These are phyloP conservation scores for Leccinellum albellum DNA, from an alignment of 768 basidiomycete species.

Conservation along the genomic window DNA sequence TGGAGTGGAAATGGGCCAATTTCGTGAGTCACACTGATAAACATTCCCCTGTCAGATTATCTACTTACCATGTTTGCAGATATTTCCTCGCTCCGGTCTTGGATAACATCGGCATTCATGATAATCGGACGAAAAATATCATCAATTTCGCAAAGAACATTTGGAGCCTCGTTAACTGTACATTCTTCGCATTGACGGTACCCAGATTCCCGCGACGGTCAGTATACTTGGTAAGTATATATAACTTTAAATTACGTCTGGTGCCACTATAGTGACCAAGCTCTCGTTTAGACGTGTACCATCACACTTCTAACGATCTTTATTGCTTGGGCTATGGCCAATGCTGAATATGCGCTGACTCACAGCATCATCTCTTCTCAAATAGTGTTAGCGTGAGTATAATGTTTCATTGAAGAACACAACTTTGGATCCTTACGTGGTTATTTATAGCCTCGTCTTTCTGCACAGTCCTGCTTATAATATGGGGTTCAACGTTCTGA, in stretches of 20 bases:
- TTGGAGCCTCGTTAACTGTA: slow-evolving; percentile 11
- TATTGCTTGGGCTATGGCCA: slow-evolving; percentile 16
- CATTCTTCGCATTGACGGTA: slow-evolving; percentile 1
- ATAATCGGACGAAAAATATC: slow-evolving; percentile 15
- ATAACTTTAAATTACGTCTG: background rate
- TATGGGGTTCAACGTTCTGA: slow-evolving; percentile 5
- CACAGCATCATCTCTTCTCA: slow-evolving; percentile 2
- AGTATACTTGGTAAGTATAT: slow-evolving; percentile 12
- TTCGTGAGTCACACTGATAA: background rate
- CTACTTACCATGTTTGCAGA: slow-evolving; percentile 3
- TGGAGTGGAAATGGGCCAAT: slow-evolving; percentile 14
- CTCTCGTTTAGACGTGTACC: slow-evolving; percentile 4
- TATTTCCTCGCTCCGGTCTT: slow-evolving; percentile 9
- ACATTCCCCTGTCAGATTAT: no score
- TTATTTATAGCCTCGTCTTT: slow-evolving; percentile 16
- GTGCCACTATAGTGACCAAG: background rate
- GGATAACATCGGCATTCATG: slow-evolving; percentile 19
- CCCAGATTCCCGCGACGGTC: slow-evolving; percentile 17
- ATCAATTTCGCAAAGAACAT: slow-evolving; percentile 10
- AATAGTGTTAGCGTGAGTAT: slow-evolving; percentile 9
- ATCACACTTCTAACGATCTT: slow-evolving; percentile 15
- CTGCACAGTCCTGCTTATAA: slow-evolving; percentile 15
- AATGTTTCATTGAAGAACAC: background rate
- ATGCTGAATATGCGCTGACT: slow-evolving; percentile 17
- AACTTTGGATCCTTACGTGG: background rate